Percentiles rank a stretch among this genome's conserved stretches.
These are phyloP conservation scores for Oldenlandia corymbosa DNA, from an alignment of 257 asterid species.

Conservation along the genomic window DNA sequence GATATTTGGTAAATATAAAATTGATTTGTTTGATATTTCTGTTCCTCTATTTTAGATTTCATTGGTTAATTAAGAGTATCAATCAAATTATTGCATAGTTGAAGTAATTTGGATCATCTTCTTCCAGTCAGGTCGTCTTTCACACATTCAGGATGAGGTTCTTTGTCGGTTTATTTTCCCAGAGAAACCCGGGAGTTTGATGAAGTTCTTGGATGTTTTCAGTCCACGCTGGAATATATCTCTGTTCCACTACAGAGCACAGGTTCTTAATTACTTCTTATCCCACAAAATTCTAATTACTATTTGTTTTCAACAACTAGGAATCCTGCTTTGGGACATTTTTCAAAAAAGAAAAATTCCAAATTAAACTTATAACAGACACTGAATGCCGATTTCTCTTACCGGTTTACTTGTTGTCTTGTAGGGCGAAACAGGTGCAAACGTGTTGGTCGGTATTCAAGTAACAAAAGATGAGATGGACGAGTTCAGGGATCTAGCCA, in stretches of 20 bases:
- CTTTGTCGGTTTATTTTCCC: slow-evolving; percentile 89
- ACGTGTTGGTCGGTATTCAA: slow-evolving; percentile 91
- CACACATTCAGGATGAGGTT: slow-evolving; percentile 66
- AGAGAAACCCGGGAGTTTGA: slow-evolving; percentile 86
- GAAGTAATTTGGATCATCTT: slow-evolving; percentile 1
- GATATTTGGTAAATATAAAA: slow-evolving; percentile 57
- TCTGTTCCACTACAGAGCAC: slow-evolving; percentile 91
- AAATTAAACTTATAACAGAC: no score
- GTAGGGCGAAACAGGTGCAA: slow-evolving; percentile 94
- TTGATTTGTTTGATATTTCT: neutral
- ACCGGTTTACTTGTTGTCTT: neutral
- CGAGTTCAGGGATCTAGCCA: slow-evolving; percentile 57
- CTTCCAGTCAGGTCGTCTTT: slow-evolving; percentile 90
- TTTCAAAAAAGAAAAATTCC: no score
- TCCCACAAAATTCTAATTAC: no score
- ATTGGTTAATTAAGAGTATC: neutral
- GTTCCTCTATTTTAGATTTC: no score
- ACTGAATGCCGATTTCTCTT: no score
- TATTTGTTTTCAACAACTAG: no score
- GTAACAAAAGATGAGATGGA: slow-evolving; percentile 54
- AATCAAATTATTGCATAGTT: neutral
- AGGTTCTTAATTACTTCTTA: slow-evolving; percentile 56
- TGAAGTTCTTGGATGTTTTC: slow-evolving; percentile 78
- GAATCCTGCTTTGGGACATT: no score
- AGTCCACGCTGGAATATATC: slow-evolving; percentile 97